A percentile compares a stretch with the other conserved stretches of the same genome.
phyloP scores from a whole-genome alignment of 306 rosid genomes.

The Pyrus betulifolia region DNA sequence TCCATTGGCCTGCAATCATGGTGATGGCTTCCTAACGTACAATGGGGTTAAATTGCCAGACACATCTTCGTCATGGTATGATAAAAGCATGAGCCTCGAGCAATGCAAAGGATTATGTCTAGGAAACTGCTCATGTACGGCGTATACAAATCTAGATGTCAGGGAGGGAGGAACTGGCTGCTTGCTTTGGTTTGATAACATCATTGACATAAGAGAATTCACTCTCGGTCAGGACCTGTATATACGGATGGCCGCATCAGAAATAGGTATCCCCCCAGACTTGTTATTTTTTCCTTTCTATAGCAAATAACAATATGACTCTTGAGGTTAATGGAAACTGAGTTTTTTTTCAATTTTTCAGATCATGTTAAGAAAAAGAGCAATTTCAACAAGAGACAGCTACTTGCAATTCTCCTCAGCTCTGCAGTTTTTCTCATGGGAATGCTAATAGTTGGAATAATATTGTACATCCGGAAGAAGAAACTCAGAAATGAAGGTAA shows the following conservation, averaged over 20 bases:
- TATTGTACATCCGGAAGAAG: not conserved
- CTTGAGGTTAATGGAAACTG: no score
- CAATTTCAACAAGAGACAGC: not conserved
- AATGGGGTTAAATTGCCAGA: conserved; percentile 24
- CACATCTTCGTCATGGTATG: conserved; percentile 3
- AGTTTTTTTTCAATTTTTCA: no score
- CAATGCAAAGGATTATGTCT: conserved; percentile 26
- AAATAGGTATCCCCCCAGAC: not conserved
- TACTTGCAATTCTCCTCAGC: not conserved
- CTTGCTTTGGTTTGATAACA: conserved; percentile 27
- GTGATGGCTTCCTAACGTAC: conserved; percentile 24
- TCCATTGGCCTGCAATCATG: conserved; percentile 15
- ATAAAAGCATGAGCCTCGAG: conserved; percentile 13
- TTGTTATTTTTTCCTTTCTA: not conserved
- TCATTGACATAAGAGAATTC: conserved; percentile 23
- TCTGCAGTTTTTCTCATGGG: not conserved
- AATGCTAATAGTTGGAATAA: not conserved
- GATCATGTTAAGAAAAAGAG: not conserved
- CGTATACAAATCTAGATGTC: conserved; percentile 29
- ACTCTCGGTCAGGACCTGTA: not conserved
- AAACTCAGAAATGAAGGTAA: not conserved
- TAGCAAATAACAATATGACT: no score
- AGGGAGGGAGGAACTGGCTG: conserved; percentile 27
- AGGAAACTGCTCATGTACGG: conserved; percentile 34
- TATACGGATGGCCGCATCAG: conserved; percentile 6